Evolutionary conservation across 177 flowering plant genomes (phyloP), one percentile per base, ranked within the genome.

Genomic region (Vitis hybrid): DNA sequence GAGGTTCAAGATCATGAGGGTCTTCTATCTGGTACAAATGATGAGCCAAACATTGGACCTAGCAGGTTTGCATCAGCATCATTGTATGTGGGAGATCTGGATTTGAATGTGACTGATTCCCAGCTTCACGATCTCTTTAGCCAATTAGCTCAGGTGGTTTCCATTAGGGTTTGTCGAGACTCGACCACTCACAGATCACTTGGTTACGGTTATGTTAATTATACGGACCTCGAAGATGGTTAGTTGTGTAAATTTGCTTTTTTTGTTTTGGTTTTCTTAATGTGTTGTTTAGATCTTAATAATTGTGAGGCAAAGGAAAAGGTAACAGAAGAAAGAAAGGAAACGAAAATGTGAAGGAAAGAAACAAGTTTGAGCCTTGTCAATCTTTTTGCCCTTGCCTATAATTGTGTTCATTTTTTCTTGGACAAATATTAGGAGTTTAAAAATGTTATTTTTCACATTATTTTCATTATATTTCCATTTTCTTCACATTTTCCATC

Each of bases 141-240:
- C 67, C 78, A 72, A 56, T 13, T 79, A 31, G 84, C 84, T 18
- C 75, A 50, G 67, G 83, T 80, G 49, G 75, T 81, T 8, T 79
- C 81, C 8, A 83, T 84, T 70, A 65, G 83, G 56, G 83, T 79
- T 39, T 81, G 81, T 68, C 70, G 80, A 64, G 87, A 79, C 66
- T 58, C 73, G 65, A 64, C 56, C 39, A 71, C 78, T 26, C 76
- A 83, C 1, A 70, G 77, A 6, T 86, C 91, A 2, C 86, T 87
- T 11, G 91, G 89, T 13, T 87, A 86, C 19, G 91, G 88, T n/a
- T 87, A 87, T 66, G 88, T 86, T 62, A 85, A 86, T 51, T 87
- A 74, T 55, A 73, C 70, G 65, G 79, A 66, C 55, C 33, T 74
- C 7, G 74, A 75, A 56, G 90, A 84, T 48, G 89, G 89, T 86